These are phyloP conservation scores for Achlya hypogyna DNA, from an alignment of 352 stramenopile genomes.

Conservation along the genomic window DNA sequence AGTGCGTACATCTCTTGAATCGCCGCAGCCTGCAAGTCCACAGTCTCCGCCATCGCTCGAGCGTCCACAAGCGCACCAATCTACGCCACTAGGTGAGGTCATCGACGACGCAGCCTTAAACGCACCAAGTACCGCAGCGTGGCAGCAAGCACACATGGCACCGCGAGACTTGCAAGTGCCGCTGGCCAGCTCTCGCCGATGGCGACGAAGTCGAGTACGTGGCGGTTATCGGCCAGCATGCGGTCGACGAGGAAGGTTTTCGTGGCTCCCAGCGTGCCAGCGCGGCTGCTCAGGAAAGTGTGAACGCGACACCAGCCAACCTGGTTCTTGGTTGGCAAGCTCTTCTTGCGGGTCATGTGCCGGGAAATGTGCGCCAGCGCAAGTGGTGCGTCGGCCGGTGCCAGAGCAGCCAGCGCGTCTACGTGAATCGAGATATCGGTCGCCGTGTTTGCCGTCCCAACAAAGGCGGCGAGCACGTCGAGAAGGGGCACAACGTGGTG, in stretches of 20 bases:
- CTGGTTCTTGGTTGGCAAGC: not conserved
- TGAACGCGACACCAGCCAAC: constrained; percentile 11
- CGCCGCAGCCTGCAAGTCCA: not conserved
- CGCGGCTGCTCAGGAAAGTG: not conserved
- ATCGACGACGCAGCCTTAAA: not conserved
- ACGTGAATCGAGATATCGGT: constrained; percentile 2
- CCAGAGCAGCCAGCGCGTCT: not conserved
- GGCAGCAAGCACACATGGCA: not conserved
- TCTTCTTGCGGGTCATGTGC: not conserved
- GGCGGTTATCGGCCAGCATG: not conserved
- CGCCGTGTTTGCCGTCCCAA: not conserved
- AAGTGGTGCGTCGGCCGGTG: not conserved
- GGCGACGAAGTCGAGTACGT: constrained; percentile 7
- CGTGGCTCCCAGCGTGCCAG: not conserved
- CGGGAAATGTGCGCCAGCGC: not conserved
- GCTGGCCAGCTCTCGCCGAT: constrained; percentile 5
- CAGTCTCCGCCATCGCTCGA: not conserved
- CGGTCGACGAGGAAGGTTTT: constrained; percentile 10
- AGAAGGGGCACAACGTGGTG: constrained; percentile 1
- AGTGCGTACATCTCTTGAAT: not conserved
- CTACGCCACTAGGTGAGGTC: not conserved
- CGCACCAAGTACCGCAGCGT: constrained; percentile 11
- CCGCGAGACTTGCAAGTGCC: not conserved
- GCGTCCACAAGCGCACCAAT: not conserved
- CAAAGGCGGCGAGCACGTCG: not conserved